Percentiles rank a stretch among this genome's conserved stretches.
These are phyloP conservation scores for Didymella pomorum DNA, from an alignment of 2,329 filamentous ascomycete species.

Conservation along the genomic window DNA sequence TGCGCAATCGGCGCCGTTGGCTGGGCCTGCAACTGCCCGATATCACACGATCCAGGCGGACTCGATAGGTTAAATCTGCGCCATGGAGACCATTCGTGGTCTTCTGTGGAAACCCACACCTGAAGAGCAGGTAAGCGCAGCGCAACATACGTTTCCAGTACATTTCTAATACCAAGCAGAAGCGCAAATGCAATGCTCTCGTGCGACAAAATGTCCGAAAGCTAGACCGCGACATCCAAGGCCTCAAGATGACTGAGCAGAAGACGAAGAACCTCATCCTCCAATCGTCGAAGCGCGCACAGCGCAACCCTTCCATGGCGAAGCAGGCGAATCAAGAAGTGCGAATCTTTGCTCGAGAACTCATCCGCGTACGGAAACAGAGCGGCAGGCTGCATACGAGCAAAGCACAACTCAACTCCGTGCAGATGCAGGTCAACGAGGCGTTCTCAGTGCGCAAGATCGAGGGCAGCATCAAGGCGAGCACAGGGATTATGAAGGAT, in stretches of 20 bases:
- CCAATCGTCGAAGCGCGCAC: slow-evolving; percentile 79
- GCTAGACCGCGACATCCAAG: slow-evolving; percentile 88
- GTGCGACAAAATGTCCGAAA: slow-evolving; percentile 91
- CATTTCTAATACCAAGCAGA: slow-evolving; percentile 60
- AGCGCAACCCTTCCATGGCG: slow-evolving; percentile 79
- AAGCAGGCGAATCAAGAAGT: slow-evolving; percentile 83
- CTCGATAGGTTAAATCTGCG: not conserved
- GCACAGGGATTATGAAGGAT: slow-evolving; percentile 95
- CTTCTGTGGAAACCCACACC: slow-evolving; percentile 94
- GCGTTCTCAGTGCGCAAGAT: slow-evolving; percentile 96
- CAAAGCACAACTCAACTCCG: slow-evolving; percentile 89
- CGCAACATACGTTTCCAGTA: not conserved
- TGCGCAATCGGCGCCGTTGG: slow-evolving; percentile 13
- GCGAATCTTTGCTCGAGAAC: slow-evolving; percentile 86
- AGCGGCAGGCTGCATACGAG: slow-evolving; percentile 78
- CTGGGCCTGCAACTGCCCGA: not conserved
- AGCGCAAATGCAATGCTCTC: slow-evolving; percentile 92
- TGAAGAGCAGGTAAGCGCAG: slow-evolving; percentile 76
- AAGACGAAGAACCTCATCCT: slow-evolving; percentile 82
- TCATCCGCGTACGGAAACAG: slow-evolving; percentile 82
- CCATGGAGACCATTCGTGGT: slow-evolving; percentile 85
- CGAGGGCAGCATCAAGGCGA: slow-evolving; percentile 85
- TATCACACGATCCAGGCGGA: not conserved
- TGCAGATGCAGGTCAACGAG: slow-evolving; percentile 97
- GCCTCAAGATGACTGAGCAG: slow-evolving; percentile 77